Percentiles rank a stretch among this genome's conserved stretches.
These are phyloP conservation scores for Aphanomyces euteiches DNA, from an alignment of 352 stramenopile genomes.

Conservation along the genomic window DNA sequence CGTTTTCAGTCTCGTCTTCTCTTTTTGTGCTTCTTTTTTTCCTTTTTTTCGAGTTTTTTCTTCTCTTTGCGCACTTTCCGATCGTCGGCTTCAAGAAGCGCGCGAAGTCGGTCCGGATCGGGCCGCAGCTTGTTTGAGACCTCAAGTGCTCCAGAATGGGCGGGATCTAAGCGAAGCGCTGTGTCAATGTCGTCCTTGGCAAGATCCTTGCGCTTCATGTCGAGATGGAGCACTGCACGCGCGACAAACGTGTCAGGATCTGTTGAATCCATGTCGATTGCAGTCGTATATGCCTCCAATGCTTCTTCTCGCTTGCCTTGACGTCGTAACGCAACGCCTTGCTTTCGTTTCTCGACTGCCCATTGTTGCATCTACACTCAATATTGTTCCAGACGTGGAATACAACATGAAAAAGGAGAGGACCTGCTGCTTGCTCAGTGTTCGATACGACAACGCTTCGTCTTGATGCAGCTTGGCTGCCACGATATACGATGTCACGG, in stretches of 20 bases:
- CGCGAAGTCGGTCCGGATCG: constrained; percentile 11
- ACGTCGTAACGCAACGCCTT: not conserved
- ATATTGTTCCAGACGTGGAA: not conserved
- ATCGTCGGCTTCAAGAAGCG: constrained; percentile 19
- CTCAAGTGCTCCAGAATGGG: constrained; percentile 4
- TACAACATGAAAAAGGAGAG: not conserved
- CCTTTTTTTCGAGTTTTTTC: constrained; percentile 27
- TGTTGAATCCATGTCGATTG: constrained; percentile 20
- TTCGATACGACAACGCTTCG: constrained; percentile 24
- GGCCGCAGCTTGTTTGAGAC: not conserved
- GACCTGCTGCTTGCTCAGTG: constrained; percentile 29
- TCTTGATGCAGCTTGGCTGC: constrained; percentile 14
- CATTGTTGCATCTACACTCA: constrained; percentile 27
- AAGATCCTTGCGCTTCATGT: constrained; percentile 9
- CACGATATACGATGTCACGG: constrained; percentile 31
- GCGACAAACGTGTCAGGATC: constrained; percentile 16
- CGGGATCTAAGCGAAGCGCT: constrained; percentile 3
- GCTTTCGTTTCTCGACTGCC: constrained; percentile 19
- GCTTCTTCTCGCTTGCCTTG: constrained; percentile 4
- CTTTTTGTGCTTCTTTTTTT: constrained; percentile 27
- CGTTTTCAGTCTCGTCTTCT: not conserved
- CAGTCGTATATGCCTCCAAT: constrained; percentile 10
- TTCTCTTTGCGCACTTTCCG: constrained; percentile 7
- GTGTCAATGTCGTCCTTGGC: constrained; percentile 8
- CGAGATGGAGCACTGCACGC: constrained; percentile 1